Conservation (phyloP, 495 filamentous ascomycete genomes). For the Neurospora africana region DNA sequence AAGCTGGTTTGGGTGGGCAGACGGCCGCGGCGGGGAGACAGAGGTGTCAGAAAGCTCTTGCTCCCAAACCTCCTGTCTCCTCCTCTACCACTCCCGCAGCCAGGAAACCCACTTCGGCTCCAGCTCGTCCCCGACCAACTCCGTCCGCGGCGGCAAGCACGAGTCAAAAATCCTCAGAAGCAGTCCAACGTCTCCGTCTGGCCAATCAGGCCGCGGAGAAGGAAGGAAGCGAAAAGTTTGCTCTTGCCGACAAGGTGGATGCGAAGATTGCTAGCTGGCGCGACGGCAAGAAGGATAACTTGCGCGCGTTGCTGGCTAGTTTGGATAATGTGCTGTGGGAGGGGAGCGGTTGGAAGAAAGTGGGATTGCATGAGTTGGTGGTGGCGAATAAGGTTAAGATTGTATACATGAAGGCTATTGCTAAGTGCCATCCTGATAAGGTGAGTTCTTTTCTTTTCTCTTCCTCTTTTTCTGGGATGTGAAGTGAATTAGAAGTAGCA, state of each 20-base stretch:
- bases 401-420: slow-evolving; percentile 97
- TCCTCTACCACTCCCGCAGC: slow-evolving; percentile 8
- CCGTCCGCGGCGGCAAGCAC: slow-evolving; percentile 9
- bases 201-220: slow-evolving; percentile 76
- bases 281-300: slow-evolving; percentile 80
- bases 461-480: too few species aligned
- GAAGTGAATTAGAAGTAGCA: too few species aligned
- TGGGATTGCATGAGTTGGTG: slow-evolving; percentile 84
- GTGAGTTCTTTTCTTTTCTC: slow-evolving; percentile 36
- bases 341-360: slow-evolving; percentile 90
- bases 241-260: slow-evolving; percentile 74
- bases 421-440: slow-evolving; percentile 97
- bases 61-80: slow-evolving; percentile 40
- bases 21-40: slow-evolving; percentile 78
- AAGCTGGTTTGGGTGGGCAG: slow-evolving; percentile 70
- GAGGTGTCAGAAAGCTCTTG: slow-evolving; percentile 76
- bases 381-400: slow-evolving; percentile 90
- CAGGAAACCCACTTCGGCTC: slow-evolving; percentile 27
- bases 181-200: slow-evolving; percentile 66
- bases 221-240: slow-evolving; percentile 86
- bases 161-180: slow-evolving; percentile 39
- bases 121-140: slow-evolving; percentile 27
- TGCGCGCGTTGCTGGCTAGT: slow-evolving; percentile 79
- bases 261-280: slow-evolving; percentile 68
- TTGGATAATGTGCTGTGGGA: slow-evolving; percentile 87